Conservation (phyloP, 352 stramenopile species). For the Phytophthora sp. region DNA sequence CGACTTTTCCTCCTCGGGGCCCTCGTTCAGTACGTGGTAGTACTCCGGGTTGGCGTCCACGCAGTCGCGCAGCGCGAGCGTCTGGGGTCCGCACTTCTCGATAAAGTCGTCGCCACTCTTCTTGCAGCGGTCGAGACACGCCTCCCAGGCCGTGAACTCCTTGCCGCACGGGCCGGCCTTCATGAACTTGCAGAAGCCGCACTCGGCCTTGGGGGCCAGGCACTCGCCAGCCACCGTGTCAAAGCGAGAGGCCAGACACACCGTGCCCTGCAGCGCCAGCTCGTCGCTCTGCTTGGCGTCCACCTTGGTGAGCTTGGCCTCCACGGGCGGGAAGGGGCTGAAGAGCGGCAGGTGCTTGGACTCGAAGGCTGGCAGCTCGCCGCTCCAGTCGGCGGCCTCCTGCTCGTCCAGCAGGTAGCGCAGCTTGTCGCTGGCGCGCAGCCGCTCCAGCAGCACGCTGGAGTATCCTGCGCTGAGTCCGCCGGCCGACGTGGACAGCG, state of each 20-base stretch:
- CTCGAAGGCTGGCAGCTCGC: constrained; percentile 72
- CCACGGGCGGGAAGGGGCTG: constrained; percentile 73
- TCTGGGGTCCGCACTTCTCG: constrained; percentile 76
- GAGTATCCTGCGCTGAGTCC: constrained; percentile 62
- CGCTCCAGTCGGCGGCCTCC: constrained; percentile 48
- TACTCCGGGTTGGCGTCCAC: constrained; percentile 90
- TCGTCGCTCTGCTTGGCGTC: constrained; percentile 23
- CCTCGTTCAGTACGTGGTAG: constrained; percentile 84
- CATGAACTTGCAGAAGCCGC: constrained; percentile 92
- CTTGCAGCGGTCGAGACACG: constrained; percentile 82
- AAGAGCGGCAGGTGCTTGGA: constrained; percentile 80
- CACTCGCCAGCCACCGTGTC: constrained; percentile 60
- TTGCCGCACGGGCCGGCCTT: constrained; percentile 84
- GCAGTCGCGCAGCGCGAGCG: constrained; percentile 81
- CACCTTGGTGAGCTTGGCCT: constrained; percentile 42
- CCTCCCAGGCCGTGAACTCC: constrained; percentile 85
- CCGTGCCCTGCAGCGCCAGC: constrained; percentile 55
- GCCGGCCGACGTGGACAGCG: constrained; percentile 55
- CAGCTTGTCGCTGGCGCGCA: constrained; percentile 69
- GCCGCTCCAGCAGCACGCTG: constrained; percentile 79
- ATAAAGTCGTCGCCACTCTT: constrained; percentile 79
- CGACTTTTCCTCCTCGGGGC: constrained; percentile 42
- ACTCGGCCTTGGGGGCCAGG: constrained; percentile 76
- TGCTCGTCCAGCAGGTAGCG: constrained; percentile 51
- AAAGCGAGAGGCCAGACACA: constrained; percentile 76